Conservation (phyloP, 768 basidiomycete genomes). For the Termitomyces sp. region DNA sequence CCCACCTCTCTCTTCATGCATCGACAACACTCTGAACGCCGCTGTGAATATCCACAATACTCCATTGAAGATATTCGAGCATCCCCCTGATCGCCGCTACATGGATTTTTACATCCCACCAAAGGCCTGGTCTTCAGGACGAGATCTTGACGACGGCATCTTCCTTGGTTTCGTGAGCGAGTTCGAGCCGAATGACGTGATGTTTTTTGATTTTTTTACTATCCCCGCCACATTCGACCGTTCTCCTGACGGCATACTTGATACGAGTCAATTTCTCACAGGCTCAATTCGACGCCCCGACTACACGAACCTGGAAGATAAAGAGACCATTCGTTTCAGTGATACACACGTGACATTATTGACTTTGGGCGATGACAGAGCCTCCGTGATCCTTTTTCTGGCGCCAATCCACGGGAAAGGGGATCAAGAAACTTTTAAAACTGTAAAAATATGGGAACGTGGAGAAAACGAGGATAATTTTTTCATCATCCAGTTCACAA, state of each 20-base stretch:
- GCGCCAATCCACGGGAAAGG: not conserved
- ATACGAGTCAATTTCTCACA: not conserved
- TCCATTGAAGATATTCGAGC: not conserved
- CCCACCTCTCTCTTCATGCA: not conserved
- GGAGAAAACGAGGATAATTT: not conserved
- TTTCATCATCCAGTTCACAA: not conserved
- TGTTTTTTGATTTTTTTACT: not conserved
- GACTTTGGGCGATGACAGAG: not conserved
- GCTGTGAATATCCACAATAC: not conserved
- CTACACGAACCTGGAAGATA: not conserved
- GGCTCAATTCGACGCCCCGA: not conserved
- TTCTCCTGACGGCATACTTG: not conserved
- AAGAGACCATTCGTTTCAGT: not conserved
- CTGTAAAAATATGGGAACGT: not conserved
- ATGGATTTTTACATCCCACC: not conserved
- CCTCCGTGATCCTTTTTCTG: not conserved
- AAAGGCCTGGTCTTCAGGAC: not conserved
- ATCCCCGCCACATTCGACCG: not conserved
- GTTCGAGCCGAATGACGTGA: not conserved
- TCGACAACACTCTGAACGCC: not conserved
- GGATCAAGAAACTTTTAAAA: not conserved
- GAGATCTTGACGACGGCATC: not conserved
- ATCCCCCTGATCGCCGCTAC: not conserved
- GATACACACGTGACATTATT: not conserved
- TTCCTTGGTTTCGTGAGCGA: not conserved